These are phyloP conservation scores for Pueraria montana DNA, from an alignment of 306 rosid species.

Conservation along the genomic window DNA sequence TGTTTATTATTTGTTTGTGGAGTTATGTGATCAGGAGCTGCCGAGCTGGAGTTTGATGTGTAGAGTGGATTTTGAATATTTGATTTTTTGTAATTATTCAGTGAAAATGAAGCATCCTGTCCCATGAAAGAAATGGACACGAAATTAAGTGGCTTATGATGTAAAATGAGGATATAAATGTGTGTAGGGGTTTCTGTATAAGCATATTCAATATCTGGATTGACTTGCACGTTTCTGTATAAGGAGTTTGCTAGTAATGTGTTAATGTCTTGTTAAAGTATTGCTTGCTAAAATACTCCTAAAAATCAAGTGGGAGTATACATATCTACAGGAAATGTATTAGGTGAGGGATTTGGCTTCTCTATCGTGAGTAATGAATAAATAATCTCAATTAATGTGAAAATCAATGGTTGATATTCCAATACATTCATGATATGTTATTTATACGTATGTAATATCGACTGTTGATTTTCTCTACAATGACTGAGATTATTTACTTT, in stretches of 20 bases:
- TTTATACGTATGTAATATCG: not conserved
- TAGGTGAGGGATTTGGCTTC: not conserved
- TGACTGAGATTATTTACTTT: not conserved
- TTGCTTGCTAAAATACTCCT: not conserved
- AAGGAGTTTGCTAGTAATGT: not conserved
- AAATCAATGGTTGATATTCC: not conserved
- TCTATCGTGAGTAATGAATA: not conserved
- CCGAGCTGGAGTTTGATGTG: not conserved
- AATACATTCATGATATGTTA: conserved; percentile 1
- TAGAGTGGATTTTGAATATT: not conserved
- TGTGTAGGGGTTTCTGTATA: conserved; percentile 10
- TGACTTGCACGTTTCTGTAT: not conserved
- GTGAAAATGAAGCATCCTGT: conserved; percentile 2
- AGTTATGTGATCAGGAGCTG: conserved; percentile 1
- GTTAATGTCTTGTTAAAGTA: not conserved
- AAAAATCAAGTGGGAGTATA: not conserved
- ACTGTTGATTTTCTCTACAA: not conserved
- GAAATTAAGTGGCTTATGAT: conserved; percentile 24
- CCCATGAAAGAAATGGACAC: not conserved
- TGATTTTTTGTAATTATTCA: conserved; percentile 1
- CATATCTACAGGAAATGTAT: not conserved
- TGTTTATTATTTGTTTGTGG: not conserved
- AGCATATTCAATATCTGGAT: not conserved
- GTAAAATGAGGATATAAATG: conserved; percentile 29
- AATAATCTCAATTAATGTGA: not conserved